Conservation (phyloP, 2,329 filamentous ascomycete species). For the Curvularia hawaiiensis region DNA sequence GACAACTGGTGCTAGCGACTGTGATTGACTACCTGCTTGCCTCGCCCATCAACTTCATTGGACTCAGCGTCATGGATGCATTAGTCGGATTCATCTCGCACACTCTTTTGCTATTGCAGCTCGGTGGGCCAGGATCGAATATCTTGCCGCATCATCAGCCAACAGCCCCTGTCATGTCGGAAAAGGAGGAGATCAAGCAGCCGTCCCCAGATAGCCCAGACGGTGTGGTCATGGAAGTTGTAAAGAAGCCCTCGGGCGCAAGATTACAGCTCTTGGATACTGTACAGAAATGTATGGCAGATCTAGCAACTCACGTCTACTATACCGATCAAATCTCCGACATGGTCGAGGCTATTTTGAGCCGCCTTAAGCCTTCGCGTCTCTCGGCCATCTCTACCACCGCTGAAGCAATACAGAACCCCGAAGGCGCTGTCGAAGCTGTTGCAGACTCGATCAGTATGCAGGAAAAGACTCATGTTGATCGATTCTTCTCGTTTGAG, state of each 20-base stretch:
- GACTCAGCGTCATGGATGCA: slow-evolving; percentile 94
- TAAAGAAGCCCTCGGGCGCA: slow-evolving; percentile 56
- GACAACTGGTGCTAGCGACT: slow-evolving; percentile 75
- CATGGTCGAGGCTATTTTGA: slow-evolving; percentile 83
- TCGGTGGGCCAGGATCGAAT: slow-evolving; percentile 54
- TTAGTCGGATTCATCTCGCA: slow-evolving; percentile 84
- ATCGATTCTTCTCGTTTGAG: slow-evolving; percentile 67
- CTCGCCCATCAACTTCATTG: slow-evolving; percentile 91
- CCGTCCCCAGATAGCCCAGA: slow-evolving; percentile 26
- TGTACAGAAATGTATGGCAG: slow-evolving; percentile 84
- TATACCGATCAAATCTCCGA: slow-evolving; percentile 96
- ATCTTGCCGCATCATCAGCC: slow-evolving; percentile 49
- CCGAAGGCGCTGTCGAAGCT: slow-evolving; percentile 54
- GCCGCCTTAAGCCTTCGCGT: slow-evolving; percentile 72
- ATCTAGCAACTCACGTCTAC: slow-evolving; percentile 92
- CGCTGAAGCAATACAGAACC: slow-evolving; percentile 58
- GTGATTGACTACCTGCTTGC: slow-evolving; percentile 83
- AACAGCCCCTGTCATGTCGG: slow-evolving; percentile 31
- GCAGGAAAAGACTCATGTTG: slow-evolving; percentile 58
- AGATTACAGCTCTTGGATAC: slow-evolving; percentile 69
- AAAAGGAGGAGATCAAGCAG: slow-evolving; percentile 26
- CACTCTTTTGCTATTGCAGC: slow-evolving; percentile 76
- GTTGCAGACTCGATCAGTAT: slow-evolving; percentile 56
- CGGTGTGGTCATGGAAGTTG: slow-evolving; percentile 47
- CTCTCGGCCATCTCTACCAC: slow-evolving; percentile 51